A percentile compares a stretch with the other conserved stretches of the same genome.
phyloP scores from a whole-genome alignment of 768 basidiomycete species.

The Suillus cothurnatus region DNA sequence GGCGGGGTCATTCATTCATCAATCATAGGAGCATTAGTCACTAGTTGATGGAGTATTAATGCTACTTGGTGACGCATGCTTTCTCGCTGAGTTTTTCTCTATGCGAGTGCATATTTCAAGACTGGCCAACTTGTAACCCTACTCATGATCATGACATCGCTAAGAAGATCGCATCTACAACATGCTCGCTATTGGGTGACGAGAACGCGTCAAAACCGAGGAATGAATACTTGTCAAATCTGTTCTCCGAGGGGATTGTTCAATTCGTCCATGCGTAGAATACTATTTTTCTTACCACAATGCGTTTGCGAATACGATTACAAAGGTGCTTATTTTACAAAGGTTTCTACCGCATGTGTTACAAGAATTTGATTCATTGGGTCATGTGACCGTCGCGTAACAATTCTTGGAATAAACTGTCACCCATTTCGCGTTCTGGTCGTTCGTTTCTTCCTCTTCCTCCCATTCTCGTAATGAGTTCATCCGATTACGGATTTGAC shows the following conservation, averaged over 20 bases:
- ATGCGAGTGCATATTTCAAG: background rate
- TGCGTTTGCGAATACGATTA: background rate
- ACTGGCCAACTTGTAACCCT: background rate
- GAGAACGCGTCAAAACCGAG: background rate
- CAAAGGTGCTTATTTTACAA: background rate
- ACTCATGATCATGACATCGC: background rate
- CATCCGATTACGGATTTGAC: slow-evolving; percentile 76
- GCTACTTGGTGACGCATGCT: background rate
- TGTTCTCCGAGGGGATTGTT: background rate
- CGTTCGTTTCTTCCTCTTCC: slow-evolving; percentile 1
- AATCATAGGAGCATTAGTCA: background rate
- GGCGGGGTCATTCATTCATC: too few species aligned
- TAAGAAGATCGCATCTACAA: too few species aligned
- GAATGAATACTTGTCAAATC: background rate
- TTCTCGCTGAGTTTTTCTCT: background rate
- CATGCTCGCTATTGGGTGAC: too few species aligned
- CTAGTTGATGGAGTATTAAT: background rate
- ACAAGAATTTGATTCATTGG: background rate
- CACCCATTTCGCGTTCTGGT: background rate
- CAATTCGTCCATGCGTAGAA: background rate
- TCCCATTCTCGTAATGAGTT: slow-evolving; percentile 46
- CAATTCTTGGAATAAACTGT: background rate
- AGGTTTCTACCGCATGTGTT: background rate
- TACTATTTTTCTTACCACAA: background rate
- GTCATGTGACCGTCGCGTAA: slow-evolving; percentile 9